Evolutionary conservation across 148 eudicot species (phyloP).

Genomic region (Rhododendron ferrugineum): DNA sequence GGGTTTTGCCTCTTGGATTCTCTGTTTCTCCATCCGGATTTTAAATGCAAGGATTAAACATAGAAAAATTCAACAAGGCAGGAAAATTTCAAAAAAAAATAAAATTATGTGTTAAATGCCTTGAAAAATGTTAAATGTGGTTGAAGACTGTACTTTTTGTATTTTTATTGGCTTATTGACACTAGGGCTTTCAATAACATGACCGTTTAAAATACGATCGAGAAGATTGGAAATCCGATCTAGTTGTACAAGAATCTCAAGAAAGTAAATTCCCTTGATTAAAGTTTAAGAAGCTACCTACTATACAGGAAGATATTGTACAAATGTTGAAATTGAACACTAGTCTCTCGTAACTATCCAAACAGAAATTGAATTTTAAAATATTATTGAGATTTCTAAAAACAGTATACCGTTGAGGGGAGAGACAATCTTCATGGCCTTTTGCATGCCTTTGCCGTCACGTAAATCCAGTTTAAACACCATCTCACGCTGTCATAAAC

Average conservation of each 20-base stretch:
- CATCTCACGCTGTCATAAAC: constrained; percentile 39
- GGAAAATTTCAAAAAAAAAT: too few species aligned
- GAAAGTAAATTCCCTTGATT: not conserved
- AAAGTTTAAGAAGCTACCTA: not conserved
- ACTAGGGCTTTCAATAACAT: too few species aligned
- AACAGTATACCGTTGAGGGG: not conserved
- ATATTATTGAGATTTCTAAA: not conserved
- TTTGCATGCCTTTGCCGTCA: constrained; percentile 38
- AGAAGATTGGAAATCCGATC: too few species aligned
- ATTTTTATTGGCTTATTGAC: too few species aligned
- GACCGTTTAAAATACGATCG: too few species aligned
- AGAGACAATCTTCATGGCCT: constrained; percentile 46
- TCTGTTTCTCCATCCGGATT: not conserved
- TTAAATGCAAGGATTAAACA: too few species aligned
- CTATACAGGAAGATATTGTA: too few species aligned
- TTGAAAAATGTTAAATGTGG: too few species aligned
- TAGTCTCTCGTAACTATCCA: not conserved
- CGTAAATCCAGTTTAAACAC: constrained; percentile 38
- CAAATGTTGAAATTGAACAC: not conserved
- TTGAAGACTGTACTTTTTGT: too few species aligned
- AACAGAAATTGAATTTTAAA: not conserved
- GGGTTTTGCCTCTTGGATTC: not conserved
- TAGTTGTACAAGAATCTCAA: too few species aligned
- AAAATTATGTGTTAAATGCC: too few species aligned
- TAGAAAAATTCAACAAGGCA: too few species aligned